Conservation (phyloP, 345 rosid species). For the Rubroshorea leprosula region DNA sequence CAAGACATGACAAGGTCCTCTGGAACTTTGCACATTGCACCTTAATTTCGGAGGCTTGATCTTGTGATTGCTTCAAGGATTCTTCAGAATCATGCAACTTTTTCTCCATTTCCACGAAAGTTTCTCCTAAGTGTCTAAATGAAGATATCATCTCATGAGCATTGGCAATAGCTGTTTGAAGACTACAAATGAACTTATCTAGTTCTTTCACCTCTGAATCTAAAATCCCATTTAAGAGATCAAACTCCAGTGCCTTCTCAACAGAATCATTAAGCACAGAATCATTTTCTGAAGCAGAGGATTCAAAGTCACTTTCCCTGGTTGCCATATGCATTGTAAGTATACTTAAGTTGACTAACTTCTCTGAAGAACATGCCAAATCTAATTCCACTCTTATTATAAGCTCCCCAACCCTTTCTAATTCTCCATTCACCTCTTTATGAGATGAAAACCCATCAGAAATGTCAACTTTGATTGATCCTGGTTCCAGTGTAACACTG, state of each 20-base stretch:
- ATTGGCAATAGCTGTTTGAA: constrained; percentile 33
- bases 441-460: constrained; percentile 32
- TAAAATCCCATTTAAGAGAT: constrained; percentile 59
- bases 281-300: constrained; percentile 31
- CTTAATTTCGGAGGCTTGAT: constrained; percentile 61
- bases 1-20: constrained; percentile 44
- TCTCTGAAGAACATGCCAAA: constrained; percentile 71
- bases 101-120: constrained; percentile 49
- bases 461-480: constrained; percentile 38
- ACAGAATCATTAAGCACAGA: constrained; percentile 25
- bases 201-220: constrained; percentile 60
- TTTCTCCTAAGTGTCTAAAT: constrained; percentile 37
- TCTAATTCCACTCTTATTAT: constrained; percentile 62
- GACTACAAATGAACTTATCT: constrained; percentile 36
- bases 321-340: constrained; percentile 70
- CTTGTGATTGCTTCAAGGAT: constrained; percentile 46
- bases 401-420: constrained; percentile 38
- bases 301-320: constrained; percentile 71
- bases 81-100: constrained; percentile 50
- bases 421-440: constrained; percentile 40
- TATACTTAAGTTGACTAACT: constrained; percentile 61
- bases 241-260: constrained; percentile 60
- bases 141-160: constrained; percentile 40
- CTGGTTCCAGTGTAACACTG: constrained; percentile 40
- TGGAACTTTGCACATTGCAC: constrained; percentile 51